A percentile compares a stretch with the other conserved stretches of the same genome.
phyloP scores from a whole-genome alignment of 257 asterid species.

The Petunia secreta region DNA sequence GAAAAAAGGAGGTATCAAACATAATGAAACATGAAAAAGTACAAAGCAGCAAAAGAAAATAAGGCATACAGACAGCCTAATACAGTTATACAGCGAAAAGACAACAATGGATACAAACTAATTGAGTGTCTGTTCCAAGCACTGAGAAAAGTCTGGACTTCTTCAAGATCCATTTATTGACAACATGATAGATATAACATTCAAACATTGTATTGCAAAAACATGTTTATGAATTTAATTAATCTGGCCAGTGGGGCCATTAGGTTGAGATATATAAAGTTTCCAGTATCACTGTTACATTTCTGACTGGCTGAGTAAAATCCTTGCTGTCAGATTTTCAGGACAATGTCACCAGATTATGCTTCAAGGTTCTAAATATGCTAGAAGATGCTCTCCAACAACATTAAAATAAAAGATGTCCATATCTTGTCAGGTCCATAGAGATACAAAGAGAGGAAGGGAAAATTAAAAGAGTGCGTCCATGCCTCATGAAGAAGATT shows the following conservation, averaged over 20 bases:
- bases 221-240: constrained; percentile 5
- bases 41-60: background rate
- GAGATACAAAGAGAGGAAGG: constrained; percentile 5
- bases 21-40: constrained; percentile 1
- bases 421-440: constrained; percentile 7
- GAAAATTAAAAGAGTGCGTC: background rate
- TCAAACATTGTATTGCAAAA: background rate
- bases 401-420: background rate
- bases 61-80: background rate
- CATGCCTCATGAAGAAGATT: background rate
- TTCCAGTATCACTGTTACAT: background rate
- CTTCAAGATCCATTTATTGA: constrained; percentile 4
- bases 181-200: background rate
- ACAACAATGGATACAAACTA: background rate
- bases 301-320: background rate
- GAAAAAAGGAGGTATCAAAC: constrained; percentile 11
- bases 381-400: background rate
- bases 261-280: constrained; percentile 6
- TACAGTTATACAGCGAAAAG: no score
- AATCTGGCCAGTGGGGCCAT: background rate
- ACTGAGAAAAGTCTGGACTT: constrained; percentile 8
- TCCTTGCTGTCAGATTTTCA: background rate
- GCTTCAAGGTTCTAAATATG: background rate
- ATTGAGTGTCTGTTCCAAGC: constrained; percentile 10
- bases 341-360: background rate